These are phyloP conservation scores for Ophiostoma sp. DNA, from an alignment of 2,329 filamentous ascomycete species.

Conservation along the genomic window DNA sequence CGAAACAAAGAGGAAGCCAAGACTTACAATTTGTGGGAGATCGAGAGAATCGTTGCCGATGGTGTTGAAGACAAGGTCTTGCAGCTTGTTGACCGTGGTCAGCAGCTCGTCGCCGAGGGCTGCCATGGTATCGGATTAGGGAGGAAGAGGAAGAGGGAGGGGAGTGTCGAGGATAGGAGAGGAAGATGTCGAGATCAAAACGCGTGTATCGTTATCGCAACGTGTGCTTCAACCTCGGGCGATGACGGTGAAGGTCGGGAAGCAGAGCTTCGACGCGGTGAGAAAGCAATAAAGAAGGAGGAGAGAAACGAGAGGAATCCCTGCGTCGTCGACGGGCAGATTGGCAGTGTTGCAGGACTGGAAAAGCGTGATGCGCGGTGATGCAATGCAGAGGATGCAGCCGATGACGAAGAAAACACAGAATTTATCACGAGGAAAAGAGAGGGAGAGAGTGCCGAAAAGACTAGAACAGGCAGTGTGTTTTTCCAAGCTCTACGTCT, in stretches of 20 bases:
- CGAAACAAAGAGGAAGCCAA: too few species aligned
- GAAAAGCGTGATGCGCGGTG: conserved; percentile 1
- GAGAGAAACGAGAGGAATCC: neutral
- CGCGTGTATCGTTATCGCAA: conserved; percentile 13
- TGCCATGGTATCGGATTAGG: conserved; percentile 65
- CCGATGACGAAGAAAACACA: conserved; percentile 20
- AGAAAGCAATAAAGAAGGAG: neutral
- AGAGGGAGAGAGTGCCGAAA: conserved; percentile 13
- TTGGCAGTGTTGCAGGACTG: neutral
- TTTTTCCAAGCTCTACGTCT: conserved; percentile 23
- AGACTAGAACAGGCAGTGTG: conserved; percentile 23
- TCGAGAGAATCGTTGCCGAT: conserved; percentile 98
- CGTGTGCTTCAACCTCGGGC: neutral
- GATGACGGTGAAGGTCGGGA: neutral
- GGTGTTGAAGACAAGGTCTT: conserved; percentile 98
- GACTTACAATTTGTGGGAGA: conserved; percentile 92
- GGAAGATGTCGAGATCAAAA: neutral
- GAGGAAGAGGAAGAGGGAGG: neutral
- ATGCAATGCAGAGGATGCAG: neutral
- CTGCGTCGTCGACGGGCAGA: neutral
- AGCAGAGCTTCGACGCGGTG: conserved; percentile 7
- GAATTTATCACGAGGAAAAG: conserved; percentile 15
- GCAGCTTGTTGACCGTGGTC: conserved; percentile 94
- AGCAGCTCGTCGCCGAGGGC: conserved; percentile 94
- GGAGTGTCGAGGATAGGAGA: neutral